A percentile compares a stretch with the other conserved stretches of the same genome.
phyloP scores from a whole-genome alignment of 306 rosid genomes.

The Quercus bicolor region DNA sequence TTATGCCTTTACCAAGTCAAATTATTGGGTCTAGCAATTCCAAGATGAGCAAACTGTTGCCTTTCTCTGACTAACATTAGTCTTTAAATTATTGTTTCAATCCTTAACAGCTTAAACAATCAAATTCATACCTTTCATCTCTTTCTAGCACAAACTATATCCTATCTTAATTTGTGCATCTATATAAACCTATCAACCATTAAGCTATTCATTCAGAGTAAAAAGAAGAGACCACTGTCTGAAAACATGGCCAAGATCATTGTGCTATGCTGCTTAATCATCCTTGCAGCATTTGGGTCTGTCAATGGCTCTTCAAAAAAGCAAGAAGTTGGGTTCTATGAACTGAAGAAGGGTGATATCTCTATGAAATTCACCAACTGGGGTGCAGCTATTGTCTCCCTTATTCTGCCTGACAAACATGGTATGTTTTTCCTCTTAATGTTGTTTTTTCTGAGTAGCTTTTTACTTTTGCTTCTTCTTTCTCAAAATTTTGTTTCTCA shows the following conservation, averaged over 20 bases:
- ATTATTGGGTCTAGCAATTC: background rate
- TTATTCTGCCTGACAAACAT: constrained; percentile 44
- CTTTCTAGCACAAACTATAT: too few relatives aligned
- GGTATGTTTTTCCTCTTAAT: constrained; percentile 29
- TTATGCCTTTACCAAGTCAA: background rate
- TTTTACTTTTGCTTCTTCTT: background rate
- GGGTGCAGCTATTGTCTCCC: constrained; percentile 56
- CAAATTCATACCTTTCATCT: too few relatives aligned
- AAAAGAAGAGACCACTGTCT: too few relatives aligned
- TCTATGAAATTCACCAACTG: constrained; percentile 51
- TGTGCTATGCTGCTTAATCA: constrained; percentile 28
- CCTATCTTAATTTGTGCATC: too few relatives aligned
- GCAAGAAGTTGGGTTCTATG: constrained; percentile 26
- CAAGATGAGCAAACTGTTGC: too few relatives aligned
- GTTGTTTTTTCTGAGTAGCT: background rate
- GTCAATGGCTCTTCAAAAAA: constrained; percentile 22
- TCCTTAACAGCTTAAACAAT: too few relatives aligned
- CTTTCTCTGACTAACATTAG: too few relatives aligned
- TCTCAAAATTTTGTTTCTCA: background rate
- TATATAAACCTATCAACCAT: too few relatives aligned
- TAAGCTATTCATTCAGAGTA: too few relatives aligned
- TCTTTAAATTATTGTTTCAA: too few relatives aligned
- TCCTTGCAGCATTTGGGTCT: constrained; percentile 31
- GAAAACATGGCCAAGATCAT: constrained; percentile 28
- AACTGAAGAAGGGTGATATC: constrained; percentile 40